These are phyloP conservation scores for Colletotrichum sidae DNA, from an alignment of 2,329 filamentous ascomycete species.

Conservation along the genomic window DNA sequence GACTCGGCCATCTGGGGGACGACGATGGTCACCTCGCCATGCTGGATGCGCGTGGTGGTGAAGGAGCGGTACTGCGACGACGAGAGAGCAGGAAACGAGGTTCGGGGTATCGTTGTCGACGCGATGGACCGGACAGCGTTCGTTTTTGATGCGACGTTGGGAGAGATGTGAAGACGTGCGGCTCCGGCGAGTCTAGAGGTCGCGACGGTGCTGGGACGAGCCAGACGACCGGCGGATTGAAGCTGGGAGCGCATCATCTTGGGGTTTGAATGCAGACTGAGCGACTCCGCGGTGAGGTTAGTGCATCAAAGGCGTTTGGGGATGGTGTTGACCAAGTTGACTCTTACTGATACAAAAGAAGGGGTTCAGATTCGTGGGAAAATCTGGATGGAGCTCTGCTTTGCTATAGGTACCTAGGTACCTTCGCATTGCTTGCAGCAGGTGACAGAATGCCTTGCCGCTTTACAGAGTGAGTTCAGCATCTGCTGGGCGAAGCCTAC, in stretches of 20 bases:
- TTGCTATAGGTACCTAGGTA: constrained; percentile 1
- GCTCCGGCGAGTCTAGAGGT: constrained; percentile 24
- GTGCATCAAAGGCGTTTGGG: constrained; percentile 2
- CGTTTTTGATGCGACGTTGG: constrained; percentile 29
- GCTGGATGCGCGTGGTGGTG: constrained; percentile 33
- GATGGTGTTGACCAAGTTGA: constrained; percentile 17
- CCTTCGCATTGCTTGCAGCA: constrained; percentile 18
- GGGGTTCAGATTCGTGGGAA: background rate
- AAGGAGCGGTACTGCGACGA: constrained; percentile 34
- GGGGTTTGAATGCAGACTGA: background rate
- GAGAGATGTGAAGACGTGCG: constrained; percentile 15
- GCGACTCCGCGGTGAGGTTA: constrained; percentile 4
- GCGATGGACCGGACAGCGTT: constrained; percentile 1
- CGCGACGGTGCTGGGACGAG: constrained; percentile 14
- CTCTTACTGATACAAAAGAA: background rate
- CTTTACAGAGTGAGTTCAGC: constrained; percentile 13
- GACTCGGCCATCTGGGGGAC: constrained; percentile 49
- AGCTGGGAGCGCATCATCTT: constrained; percentile 36
- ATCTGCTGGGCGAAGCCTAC: background rate
- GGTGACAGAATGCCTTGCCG: constrained; percentile 29
- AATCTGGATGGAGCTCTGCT: background rate
- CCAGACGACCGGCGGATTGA: constrained; percentile 32
- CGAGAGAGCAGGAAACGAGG: constrained; percentile 17
- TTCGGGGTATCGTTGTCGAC: constrained; percentile 16
- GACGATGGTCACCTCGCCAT: constrained; percentile 39